Evolutionary conservation across 257 asterid genomes (phyloP), one percentile per base, ranked within the genome.

Genomic region (Solanum sitiens): DNA sequence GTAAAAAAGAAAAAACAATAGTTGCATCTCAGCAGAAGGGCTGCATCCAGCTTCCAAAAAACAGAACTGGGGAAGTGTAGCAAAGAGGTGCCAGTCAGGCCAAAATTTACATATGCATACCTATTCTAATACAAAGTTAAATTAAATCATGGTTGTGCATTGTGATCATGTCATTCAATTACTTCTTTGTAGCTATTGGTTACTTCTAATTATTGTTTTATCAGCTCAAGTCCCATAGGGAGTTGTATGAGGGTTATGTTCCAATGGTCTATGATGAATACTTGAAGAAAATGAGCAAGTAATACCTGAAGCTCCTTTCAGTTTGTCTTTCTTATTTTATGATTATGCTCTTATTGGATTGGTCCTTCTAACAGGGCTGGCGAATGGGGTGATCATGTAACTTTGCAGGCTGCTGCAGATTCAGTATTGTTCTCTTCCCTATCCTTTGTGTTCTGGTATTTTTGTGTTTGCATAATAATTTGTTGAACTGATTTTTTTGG

Each of bases 371-470:
- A 73, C 95, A 97, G 99, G 92, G 87, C 89, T 23, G 98, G 99
- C 35, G 99, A 94, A 92, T 96, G 98, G 99, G 99, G 99, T 20
- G 98, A 96, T 91, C 98, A 96, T 83, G 91, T 96, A 89, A 96
- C 98, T 13, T 89, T 96, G 90, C 98, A 95, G 91, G 99, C 98
- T 30, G 98, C 98, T 50, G 95, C 99, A 70, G 98, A 97, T 91
- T 88, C 92, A 93, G 98, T 97, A 93, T 33, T 79, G n/a, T 25
- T 65, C 32, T 87, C 88, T 88, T 82, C 73, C 82, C 87, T 35
- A 27, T 63, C 53, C 44, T 59, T n/a, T 50, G 67, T 83, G 33
- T 73, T 44, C 44, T 21, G 42, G 11, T 88, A 8, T 70, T 35
- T 30, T 44, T 44, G 10, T 40, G 25, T 87, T 86, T 53, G 71